These are phyloP conservation scores for Tritrichomonas foetus DNA, from an alignment of 208 protist species.

Conservation along the genomic window DNA sequence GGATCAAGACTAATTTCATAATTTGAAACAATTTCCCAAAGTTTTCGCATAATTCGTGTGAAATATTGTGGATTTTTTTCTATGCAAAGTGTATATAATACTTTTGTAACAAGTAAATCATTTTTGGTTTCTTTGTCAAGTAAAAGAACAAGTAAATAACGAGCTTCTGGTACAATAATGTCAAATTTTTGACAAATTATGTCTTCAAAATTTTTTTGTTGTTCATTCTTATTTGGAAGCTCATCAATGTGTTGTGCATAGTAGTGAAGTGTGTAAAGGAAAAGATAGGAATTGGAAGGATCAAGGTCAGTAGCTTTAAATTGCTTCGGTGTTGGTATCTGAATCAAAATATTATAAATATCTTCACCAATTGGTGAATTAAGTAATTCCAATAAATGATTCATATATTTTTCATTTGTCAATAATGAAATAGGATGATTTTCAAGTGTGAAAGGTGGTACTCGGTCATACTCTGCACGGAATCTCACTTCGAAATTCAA, in stretches of 20 bases:
- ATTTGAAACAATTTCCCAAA: background rate
- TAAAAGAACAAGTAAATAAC: background rate
- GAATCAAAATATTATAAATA: background rate
- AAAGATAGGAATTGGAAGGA: background rate
- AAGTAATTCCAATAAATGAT: background rate
- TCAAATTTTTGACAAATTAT: background rate
- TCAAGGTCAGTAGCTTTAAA: background rate
- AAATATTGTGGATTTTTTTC: background rate
- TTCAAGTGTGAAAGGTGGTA: background rate
- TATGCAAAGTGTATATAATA: background rate
- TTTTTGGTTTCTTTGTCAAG: background rate
- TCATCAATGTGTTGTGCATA: background rate
- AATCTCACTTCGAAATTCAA: background rate
- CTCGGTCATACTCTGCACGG: background rate
- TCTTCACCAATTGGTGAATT: background rate
- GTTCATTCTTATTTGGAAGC: background rate
- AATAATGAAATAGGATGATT: conserved; percentile 30
- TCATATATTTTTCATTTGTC: background rate
- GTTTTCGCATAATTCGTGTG: background rate
- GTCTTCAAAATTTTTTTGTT: background rate
- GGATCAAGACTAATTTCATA: background rate
- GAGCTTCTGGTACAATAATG: background rate
- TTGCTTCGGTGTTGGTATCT: background rate
- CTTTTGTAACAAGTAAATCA: background rate
- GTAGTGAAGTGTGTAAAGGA: background rate